Base-by-base conservation (phyloP, 495 filamentous ascomycete species). In the Cercophora newfieldiana region DNA sequence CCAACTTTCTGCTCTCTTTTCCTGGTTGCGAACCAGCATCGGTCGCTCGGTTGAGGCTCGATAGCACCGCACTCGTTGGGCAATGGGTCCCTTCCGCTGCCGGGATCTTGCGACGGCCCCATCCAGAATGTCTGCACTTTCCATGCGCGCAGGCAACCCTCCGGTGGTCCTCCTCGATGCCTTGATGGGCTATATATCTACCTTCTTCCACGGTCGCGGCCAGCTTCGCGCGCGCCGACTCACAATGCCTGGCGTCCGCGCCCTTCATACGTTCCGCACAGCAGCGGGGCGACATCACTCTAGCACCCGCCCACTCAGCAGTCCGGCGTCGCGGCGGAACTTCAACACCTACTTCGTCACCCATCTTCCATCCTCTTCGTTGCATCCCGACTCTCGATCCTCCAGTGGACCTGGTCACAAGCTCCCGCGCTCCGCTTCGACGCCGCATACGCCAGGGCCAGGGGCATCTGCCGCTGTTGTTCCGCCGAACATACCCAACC, bases 341-440 rank as follows among this genome's bases (percentile, higher is more conserved):
- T 98, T 97, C 78, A 93, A 96, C 79, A 91, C 95, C 67, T 99
- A 99, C 81, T 99, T 99, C 74, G 91, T 97, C 33, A 96, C 95
- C 5, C 91, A 97, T 75, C 84, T 99, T 0, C 95, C 95, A 6
- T 96, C 93, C 22, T 94, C 92, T 49, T 97, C 94, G 0, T 83
- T 97, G 16, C 91, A 97, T 71, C 94, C 95, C 10, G 95, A 99
- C 72, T 90, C 91, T 21, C 85, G 79, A 21, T 59, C 86, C 31
- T 75, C 82, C 0, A 74, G 74, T 47, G 86, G 86, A 3, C 92
- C 87, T 58, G 84, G 88, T 69, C 92, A 97, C 69, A 92, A 94
- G 74, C 85, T 97, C 16, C 93, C 93, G 47, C 89, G 92, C 53
- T 83, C 89, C 28, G 91, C 88, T 4, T 94, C 92, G 26, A 88